Base-by-base conservation (phyloP, 495 filamentous ascomycete genomes). In the Penicillium antarcticum region DNA sequence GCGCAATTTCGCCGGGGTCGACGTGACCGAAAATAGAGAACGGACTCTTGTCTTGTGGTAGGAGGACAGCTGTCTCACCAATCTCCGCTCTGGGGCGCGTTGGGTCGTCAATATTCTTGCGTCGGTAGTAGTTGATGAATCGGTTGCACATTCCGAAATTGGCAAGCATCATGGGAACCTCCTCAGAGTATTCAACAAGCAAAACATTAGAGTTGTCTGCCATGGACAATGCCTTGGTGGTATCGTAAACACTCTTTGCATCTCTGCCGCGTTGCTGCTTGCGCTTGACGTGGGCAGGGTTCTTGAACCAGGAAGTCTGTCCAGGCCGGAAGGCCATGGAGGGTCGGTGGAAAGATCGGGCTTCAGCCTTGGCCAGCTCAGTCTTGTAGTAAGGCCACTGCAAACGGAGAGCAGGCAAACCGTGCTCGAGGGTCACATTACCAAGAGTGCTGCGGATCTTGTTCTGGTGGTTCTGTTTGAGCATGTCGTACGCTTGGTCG, bases 101-200 rank as follows among this genome's bases (percentile, higher is more conserved):
- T 34, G 80, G 76, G 62, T 95, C 91, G 21, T 92, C 88, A 24
- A 79, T 80, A 57, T 87, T 87, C 62, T 89, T 94, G 29, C 91
- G 86, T 13, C 94, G 87, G 63, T 96, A 96, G 70, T 97, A 97
- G 60, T 97, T 97, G 70, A 97, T 87, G 35, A 97, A 82, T 35
- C 89, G 86, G 64, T 84, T 92, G 43, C 90, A 92, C 94, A 99
- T 99, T 52, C 92, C 94, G 56, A 96, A 92, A 67, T 95, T 95
- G 7, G 94, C 96, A 53, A 99, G 76, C 49, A 92, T 87, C 11
- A 82, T 87, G 1, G 94, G 94, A 47, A 88, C 87, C 66, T 97
- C 90, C 64, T 99, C 94, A 10, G 90, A 94, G 69, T 97, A 97
- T 70, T 99, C 94, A 29, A 97, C 83, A 13, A 99, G 77, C 8